Percentiles rank a stretch among this genome's conserved stretches.
Conservation (phyloP, 768 basidiomycete genomes). For the Phylloporus scabripes region DNA sequence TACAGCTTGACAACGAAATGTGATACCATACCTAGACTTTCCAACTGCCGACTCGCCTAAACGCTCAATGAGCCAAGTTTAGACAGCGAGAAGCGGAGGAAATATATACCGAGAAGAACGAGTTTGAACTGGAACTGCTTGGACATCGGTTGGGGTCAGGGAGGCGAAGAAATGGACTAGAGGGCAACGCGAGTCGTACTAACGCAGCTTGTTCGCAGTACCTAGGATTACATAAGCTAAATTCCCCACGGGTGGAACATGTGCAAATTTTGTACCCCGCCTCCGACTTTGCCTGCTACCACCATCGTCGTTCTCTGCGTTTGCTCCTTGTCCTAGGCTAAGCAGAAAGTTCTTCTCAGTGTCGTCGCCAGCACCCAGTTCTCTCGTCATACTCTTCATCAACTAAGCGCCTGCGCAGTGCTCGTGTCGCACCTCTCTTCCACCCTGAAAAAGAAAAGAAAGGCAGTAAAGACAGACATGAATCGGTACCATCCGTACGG, state of each 20-base stretch:
- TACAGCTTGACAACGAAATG: conserved; percentile 18
- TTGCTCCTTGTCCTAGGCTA: conserved; percentile 20
- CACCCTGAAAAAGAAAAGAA: conserved; percentile 25
- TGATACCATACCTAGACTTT: conserved; percentile 70
- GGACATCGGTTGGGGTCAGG: conserved; percentile 57
- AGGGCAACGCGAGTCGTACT: not conserved
- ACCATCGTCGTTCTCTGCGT: conserved; percentile 33
- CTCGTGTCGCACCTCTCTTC: conserved; percentile 19
- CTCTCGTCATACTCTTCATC: conserved; percentile 14
- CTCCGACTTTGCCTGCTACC: conserved; percentile 28
- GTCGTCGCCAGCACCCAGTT: conserved; percentile 13
- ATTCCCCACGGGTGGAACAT: conserved; percentile 23
- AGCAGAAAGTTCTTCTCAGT: conserved; percentile 25
- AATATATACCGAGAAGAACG: conserved; percentile 75
- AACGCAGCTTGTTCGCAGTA: conserved; percentile 11
- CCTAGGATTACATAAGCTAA: conserved; percentile 21
- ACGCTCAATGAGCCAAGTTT: conserved; percentile 7
- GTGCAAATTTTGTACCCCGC: conserved; percentile 32
- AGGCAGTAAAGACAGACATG: conserved; percentile 41
- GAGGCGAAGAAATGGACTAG: conserved; percentile 14
- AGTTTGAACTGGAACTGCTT: conserved; percentile 95
- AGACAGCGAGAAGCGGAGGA: not conserved
- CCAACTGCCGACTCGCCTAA: conserved; percentile 96
- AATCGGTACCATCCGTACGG: conserved; percentile 90
- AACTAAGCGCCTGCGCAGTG: conserved; percentile 26